phyloP scores from a whole-genome alignment of 2,329 filamentous ascomycete species.

The Scolecobasidium constrictum region DNA sequence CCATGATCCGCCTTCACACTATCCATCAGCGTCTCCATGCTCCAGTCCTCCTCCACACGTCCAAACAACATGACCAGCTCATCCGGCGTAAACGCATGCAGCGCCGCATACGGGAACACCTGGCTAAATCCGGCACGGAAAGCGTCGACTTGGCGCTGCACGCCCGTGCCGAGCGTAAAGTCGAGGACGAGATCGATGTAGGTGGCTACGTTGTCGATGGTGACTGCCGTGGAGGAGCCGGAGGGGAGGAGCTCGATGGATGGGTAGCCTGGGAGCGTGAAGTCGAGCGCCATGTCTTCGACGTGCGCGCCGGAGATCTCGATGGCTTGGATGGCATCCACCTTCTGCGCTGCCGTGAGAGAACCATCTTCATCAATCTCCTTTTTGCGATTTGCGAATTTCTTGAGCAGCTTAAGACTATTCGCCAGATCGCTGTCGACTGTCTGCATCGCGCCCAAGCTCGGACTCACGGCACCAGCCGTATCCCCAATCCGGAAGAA shows the following conservation, averaged over 20 bases:
- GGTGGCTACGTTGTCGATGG: constrained; percentile 78
- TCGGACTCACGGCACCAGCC: constrained; percentile 59
- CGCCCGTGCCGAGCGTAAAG: constrained; percentile 79
- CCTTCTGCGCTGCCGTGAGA: constrained; percentile 60
- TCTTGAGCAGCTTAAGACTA: constrained; percentile 78
- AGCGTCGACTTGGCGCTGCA: constrained; percentile 79
- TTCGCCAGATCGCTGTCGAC: constrained; percentile 80
- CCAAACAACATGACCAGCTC: constrained; percentile 94
- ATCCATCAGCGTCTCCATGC: constrained; percentile 95
- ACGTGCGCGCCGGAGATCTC: constrained; percentile 64
- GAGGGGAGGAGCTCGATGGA: constrained; percentile 69
- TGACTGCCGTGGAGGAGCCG: constrained; percentile 65
- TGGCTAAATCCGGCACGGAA: constrained; percentile 88
- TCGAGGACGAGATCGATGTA: constrained; percentile 89
- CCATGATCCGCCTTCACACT: constrained; percentile 98
- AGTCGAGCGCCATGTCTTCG: constrained; percentile 85
- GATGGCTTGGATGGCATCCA: constrained; percentile 56
- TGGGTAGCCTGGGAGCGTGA: constrained; percentile 86
- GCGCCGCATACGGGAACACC: constrained; percentile 87
- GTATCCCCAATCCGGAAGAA: constrained; percentile 90
- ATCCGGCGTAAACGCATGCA: constrained; percentile 88
- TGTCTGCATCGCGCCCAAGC: constrained; percentile 76
- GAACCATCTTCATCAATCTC: constrained; percentile 61
- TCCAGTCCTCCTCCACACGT: constrained; percentile 90
- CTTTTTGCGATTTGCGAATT: constrained; percentile 74